Conservation (phyloP, 805 yeast species). For the Candida andamanensis region DNA sequence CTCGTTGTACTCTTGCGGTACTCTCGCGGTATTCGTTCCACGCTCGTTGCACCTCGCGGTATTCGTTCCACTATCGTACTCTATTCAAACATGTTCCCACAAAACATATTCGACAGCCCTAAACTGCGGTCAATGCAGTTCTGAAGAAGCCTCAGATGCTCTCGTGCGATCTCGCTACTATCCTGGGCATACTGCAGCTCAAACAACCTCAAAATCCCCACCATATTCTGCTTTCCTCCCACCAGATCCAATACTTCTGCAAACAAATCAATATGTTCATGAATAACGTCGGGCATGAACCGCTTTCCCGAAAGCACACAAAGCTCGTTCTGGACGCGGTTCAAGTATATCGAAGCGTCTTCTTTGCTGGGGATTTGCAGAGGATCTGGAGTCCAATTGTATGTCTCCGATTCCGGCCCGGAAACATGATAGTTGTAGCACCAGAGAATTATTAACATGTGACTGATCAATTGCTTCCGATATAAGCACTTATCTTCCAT, state of each 20-base stretch:
- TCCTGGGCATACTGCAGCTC: slow-evolving; percentile 6
- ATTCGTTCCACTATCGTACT: no score
- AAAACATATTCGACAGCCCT: no score
- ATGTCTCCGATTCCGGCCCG: slow-evolving; percentile 10
- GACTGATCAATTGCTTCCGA: slow-evolving; percentile 11
- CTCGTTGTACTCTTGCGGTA: no score
- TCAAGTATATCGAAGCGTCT: slow-evolving; percentile 8
- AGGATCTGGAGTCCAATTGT: slow-evolving; percentile 1
- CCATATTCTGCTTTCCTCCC: slow-evolving; percentile 7
- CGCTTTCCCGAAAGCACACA: slow-evolving; percentile 7
- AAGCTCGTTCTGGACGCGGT: slow-evolving; percentile 7
- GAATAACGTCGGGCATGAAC: slow-evolving; percentile 7
- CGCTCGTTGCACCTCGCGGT: no score
- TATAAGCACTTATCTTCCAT: slow-evolving; percentile 10
- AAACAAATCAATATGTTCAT: slow-evolving; percentile 6
- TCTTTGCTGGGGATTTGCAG: slow-evolving; percentile 8
- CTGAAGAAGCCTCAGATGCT: slow-evolving; percentile 10
- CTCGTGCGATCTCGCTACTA: slow-evolving; percentile 11
- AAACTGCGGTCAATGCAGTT: slow-evolving; percentile 12
- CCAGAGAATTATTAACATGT: slow-evolving; percentile 12
- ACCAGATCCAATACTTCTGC: slow-evolving; percentile 9
- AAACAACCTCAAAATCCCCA: slow-evolving; percentile 11
- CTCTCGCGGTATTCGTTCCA: no score
- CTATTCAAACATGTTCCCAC: no score
- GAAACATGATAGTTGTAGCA: slow-evolving; percentile 8